Conservation (phyloP, 345 rosid genomes). For the Eutrema heterophyllum region DNA sequence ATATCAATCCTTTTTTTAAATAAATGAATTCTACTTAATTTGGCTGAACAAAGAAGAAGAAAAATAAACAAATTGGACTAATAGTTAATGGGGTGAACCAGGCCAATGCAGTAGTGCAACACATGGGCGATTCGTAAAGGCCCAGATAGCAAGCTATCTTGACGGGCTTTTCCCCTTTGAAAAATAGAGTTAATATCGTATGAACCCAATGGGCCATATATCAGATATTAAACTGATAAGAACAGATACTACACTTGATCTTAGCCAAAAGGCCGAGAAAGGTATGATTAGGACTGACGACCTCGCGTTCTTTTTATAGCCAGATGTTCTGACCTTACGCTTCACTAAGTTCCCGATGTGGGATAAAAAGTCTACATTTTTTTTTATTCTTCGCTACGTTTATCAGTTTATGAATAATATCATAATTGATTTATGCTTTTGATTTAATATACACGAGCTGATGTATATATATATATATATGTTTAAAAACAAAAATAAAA, state of each 20-base stretch:
- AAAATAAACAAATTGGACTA: neutral
- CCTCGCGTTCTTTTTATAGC: neutral
- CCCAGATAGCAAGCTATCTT: neutral
- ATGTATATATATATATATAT: neutral
- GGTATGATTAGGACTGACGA: neutral
- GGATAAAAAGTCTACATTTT: neutral
- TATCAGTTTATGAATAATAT: neutral
- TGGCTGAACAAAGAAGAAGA: too few relatives aligned
- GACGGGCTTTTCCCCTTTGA: neutral
- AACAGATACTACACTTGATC: constrained; percentile 68
- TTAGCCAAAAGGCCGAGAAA: constrained; percentile 78
- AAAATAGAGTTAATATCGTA: neutral
- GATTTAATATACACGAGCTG: neutral
- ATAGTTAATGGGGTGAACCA: neutral
- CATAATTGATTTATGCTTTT: neutral
- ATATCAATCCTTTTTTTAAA: too few relatives aligned
- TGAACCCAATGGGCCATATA: constrained; percentile 30
- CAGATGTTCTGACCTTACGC: neutral
- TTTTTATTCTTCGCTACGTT: neutral
- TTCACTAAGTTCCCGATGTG: neutral
- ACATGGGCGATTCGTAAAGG: neutral
- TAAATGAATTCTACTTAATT: too few relatives aligned
- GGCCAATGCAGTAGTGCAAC: neutral
- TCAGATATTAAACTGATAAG: constrained; percentile 66
- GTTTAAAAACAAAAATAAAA: neutral